Evolutionary conservation across 441 rosid genomes (phyloP), one percentile per base, ranked within the genome.

Genomic region (Lepidium campestre): DNA sequence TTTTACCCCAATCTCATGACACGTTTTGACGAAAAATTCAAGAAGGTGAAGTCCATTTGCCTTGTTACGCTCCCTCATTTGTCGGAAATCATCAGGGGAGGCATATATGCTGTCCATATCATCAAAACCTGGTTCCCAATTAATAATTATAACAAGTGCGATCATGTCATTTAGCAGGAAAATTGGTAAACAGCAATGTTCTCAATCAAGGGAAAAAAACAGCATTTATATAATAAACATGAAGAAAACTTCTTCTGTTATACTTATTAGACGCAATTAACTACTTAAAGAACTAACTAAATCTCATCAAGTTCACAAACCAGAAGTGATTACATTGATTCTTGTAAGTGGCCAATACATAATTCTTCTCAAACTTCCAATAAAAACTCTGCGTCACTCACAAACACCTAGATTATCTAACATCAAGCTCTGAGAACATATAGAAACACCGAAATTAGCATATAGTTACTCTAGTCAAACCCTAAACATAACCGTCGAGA

Each of bases 81-180:
- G 73, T 49, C 81, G 82, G 63, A 90, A 91, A 78, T 89, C 97
- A 2, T 89, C 90, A 64, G 97, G 92, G 20, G 99, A 90, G 23
- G 93, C 95, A 75, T 77, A 91, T 53, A 89, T 55, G 71, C 91
- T 93, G 66, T 89, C 96, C 83, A 85, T 80, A 54, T 91, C 90
- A 70, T 89, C 85, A 62, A 89, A 93, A 70, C 96, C 97, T 89
- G 55, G 2, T 14, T 49, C 55, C 62, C 69, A 29, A 54, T 50
- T 45, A 57, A 67, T 37, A 10, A 37, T 37, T 15, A 54, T 27
- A 54, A 45, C 40, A 3, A 59, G 11, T 17, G 49, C 29, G 41
- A 65, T 37, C 57, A 64, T 60, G 29, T 6, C 2, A 31, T 18
- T 22, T 4, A 41, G 34, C 17, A 34, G 6, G n/a, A 54, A 34